Evolutionary conservation across 2,329 filamentous ascomycete species (phyloP).

Genomic region (Aspergillus ruber): DNA sequence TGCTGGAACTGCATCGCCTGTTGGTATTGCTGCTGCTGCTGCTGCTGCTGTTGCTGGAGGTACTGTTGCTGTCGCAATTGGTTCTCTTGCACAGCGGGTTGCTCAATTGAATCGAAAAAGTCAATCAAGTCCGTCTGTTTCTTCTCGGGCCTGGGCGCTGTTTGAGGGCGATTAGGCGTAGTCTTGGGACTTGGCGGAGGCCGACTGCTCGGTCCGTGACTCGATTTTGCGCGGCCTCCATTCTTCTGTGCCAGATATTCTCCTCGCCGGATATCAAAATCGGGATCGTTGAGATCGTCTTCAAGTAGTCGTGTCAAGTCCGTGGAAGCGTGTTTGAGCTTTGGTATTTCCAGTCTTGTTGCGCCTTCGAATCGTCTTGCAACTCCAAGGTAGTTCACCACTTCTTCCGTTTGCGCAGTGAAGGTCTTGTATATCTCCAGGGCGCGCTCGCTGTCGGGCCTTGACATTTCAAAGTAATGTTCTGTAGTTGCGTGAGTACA

Average conservation of each 20-base stretch:
- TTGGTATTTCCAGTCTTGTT: conserved; percentile 88
- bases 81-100: conserved; percentile 51
- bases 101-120: conserved; percentile 91
- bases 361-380: conserved; percentile 88
- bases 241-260: conserved; percentile 89
- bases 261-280: conserved; percentile 87
- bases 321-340: conserved; percentile 93
- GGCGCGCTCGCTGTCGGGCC: conserved; percentile 83
- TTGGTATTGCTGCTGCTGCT: conserved; percentile 16
- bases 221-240: conserved; percentile 40
- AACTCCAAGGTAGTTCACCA: conserved; percentile 81
- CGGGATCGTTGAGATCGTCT: conserved; percentile 88
- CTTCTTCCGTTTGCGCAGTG: conserved; percentile 82
- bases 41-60: conserved; percentile 20
- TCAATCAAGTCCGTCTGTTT: conserved; percentile 68
- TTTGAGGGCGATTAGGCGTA: conserved; percentile 19
- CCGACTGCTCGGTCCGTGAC: conserved; percentile 14
- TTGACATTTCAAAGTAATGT: conserved; percentile 98
- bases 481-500: conserved; percentile 45
- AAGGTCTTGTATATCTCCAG: conserved; percentile 90
- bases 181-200: conserved; percentile 24
- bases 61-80: conserved; percentile 26
- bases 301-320: conserved; percentile 84
- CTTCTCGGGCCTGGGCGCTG: conserved; percentile 22
- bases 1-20: conserved; percentile 37